These are phyloP conservation scores for Populus pruinosa DNA, from an alignment of 345 rosid species.

Conservation along the genomic window DNA sequence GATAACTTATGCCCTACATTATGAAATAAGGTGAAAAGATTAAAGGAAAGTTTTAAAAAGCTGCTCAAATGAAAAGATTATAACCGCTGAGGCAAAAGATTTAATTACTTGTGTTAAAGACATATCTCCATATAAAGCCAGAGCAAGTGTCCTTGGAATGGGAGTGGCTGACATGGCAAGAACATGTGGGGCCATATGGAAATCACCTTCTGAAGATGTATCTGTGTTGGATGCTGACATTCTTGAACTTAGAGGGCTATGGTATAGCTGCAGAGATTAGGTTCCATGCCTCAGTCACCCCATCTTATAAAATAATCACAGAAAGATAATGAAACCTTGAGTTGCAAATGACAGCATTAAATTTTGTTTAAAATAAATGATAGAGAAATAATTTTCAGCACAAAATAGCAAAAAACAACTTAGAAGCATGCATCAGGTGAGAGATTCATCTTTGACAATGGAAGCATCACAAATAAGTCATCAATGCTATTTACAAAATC, in stretches of 20 bases:
- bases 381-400: background rate
- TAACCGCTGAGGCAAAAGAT: conserved; percentile 2
- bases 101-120: conserved; percentile 78
- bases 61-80: background rate
- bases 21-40: background rate
- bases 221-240: conserved; percentile 27
- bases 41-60: background rate
- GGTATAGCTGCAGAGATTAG: conserved; percentile 57
- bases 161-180: conserved; percentile 98
- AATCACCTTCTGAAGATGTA: conserved; percentile 44
- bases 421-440: background rate
- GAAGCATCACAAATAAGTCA: background rate
- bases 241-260: conserved; percentile 47
- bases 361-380: background rate
- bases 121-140: conserved; percentile 89
- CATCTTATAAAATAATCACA: conserved; percentile 1
- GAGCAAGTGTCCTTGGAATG: conserved; percentile 90
- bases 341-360: background rate
- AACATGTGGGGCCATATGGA: conserved; percentile 88
- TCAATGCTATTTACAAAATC: background rate
- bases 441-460: background rate
- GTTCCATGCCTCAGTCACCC: conserved; percentile 8
- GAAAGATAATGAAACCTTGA: conserved; percentile 13
- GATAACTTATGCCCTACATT: background rate
- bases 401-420: background rate